Base-by-base conservation (phyloP, 2,329 filamentous ascomycete species). In the Huntiella moniliformis region DNA sequence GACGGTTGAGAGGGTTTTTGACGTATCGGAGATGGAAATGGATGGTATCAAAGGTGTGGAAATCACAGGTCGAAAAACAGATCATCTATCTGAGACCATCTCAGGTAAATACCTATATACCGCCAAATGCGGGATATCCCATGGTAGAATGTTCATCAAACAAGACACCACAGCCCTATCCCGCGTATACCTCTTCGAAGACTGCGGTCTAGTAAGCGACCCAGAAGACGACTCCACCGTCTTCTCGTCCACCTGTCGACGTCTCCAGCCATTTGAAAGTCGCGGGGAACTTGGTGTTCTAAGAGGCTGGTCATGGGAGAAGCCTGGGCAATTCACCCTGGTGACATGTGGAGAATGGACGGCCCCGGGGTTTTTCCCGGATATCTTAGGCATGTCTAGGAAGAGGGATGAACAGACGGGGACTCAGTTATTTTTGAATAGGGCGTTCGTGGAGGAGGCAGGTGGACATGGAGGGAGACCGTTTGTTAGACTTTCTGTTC, bases 111-210 rank as follows among this genome's bases (percentile, higher is more conserved):
- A 46, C 31, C 22, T 39, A n/a, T 42, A 42, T 13, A 46, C 47
- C 4, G 41, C 42, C 7, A 15, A 46, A 7, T 52, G 51, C 22
- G 50, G 43, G 8, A 42, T 44, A 3, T 48, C 50, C 3, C 44
- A 47, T 4, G 32, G 45, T 11, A 11, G 44, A 11, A 43, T 53
- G 4, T 38, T 44, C 22, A 36, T 37, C 12, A 40, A 44, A 15
- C 43, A 45, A 16, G 40, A 7, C 31, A 35, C 22, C 1, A 31
- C 36, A 3, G 17, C 16, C 5, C 12, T 5, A 10, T 22, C 18
- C 1, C 15, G 34, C 3, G n/a, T 52, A 5, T 53, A 48, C 10
- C 38, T 49, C 22, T 47, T 53, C 35, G 34, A 47, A 12, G 48
- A 53, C 28, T 48, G 48, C 3, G 35, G 45, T 12, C 42, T 46